These are phyloP conservation scores for Colletotrichum graminicola DNA, from an alignment of 2,329 filamentous ascomycete genomes.

Conservation along the genomic window DNA sequence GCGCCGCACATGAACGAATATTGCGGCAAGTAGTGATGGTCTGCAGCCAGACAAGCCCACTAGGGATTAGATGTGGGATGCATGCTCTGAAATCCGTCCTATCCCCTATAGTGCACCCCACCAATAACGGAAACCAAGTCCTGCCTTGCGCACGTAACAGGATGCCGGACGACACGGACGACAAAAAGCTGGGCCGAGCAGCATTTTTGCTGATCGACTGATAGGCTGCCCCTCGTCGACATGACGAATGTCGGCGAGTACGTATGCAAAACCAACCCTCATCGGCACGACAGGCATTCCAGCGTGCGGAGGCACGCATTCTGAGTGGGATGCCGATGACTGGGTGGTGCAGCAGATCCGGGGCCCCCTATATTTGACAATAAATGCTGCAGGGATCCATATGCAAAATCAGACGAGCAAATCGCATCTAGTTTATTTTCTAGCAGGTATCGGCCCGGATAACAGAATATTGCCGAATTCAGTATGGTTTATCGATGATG, in stretches of 20 bases:
- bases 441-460: constrained; percentile 28
- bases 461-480: constrained; percentile 30
- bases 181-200: neutral
- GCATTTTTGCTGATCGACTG: neutral
- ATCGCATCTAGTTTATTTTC: constrained; percentile 32
- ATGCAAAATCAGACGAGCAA: constrained; percentile 35
- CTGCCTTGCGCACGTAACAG: constrained; percentile 9
- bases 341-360: constrained; percentile 20
- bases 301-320: neutral
- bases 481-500: constrained; percentile 3
- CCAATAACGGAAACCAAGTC: neutral
- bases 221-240: neutral
- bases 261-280: neutral
- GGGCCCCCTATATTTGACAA: constrained; percentile 27
- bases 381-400: constrained; percentile 24
- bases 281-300: constrained; percentile 6
- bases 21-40: constrained; percentile 5
- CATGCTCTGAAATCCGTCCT: constrained; percentile 14
- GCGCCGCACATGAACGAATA: constrained; percentile 17
- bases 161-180: neutral
- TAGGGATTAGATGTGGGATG: constrained; percentile 12
- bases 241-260: neutral
- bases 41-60: constrained; percentile 12
- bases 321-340: neutral
- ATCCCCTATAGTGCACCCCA: neutral